Evolutionary conservation across 2,329 filamentous ascomycete species (phyloP).

Genomic region (Cladosporium cucumerinum): DNA sequence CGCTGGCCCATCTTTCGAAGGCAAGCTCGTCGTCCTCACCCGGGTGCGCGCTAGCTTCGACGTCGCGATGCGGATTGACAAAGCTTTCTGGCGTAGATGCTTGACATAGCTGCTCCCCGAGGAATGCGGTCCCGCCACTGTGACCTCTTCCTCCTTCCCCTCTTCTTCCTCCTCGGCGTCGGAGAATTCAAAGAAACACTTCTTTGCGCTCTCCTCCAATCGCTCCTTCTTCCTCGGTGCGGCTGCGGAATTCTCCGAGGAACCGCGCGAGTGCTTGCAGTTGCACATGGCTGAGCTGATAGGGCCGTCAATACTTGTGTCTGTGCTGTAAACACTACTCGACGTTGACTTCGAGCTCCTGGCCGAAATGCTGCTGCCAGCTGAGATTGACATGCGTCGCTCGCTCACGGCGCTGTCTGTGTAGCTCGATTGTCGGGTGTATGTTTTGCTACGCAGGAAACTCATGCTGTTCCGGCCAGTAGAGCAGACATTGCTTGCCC

Average conservation of each 20-base stretch:
- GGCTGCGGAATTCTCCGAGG: background rate
- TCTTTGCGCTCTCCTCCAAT: background rate
- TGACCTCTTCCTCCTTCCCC: background rate
- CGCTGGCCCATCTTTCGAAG: background rate
- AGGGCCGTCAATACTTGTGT: conserved; percentile 4
- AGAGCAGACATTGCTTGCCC: background rate
- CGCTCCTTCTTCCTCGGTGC: conserved; percentile 9
- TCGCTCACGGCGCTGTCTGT: background rate
- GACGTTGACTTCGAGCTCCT: background rate
- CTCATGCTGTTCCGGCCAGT: background rate
- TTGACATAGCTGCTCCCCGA: conserved; percentile 3
- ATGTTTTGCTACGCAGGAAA: conserved; percentile 4
- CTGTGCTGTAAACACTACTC: conserved; percentile 9
- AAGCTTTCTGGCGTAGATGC: conserved; percentile 1
- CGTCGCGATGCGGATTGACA: conserved; percentile 10
- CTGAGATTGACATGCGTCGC: background rate
- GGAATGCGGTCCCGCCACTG: background rate
- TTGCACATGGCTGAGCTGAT: background rate
- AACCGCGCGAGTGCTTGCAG: background rate
- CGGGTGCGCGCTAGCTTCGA: background rate
- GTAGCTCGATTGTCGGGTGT: background rate
- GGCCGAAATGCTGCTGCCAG: background rate
- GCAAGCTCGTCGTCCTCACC: background rate
- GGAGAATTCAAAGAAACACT: conserved; percentile 10
- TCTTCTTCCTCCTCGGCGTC: conserved; percentile 4